Evolutionary conservation across 2,329 filamentous ascomycete species (phyloP), one percentile per base, ranked within the genome.

Genomic region (Fusarium austroafricanum): DNA sequence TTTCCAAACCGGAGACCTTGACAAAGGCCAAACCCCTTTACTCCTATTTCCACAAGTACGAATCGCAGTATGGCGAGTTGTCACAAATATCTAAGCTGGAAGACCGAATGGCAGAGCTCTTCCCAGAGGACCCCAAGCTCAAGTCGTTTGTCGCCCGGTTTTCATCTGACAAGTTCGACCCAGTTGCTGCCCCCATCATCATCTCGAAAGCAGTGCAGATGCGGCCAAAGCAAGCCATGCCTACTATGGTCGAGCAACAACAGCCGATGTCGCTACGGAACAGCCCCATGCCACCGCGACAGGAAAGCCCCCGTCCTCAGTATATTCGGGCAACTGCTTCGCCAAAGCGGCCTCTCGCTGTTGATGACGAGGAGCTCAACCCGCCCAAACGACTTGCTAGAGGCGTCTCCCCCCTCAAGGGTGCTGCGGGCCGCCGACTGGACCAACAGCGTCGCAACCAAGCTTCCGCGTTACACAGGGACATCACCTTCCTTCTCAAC

Each of bases 391-490:
- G 98, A 78, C 86, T 97, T 51, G 87, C 90, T 47, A 89, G 96
- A 43, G 94, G 91, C n/a, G 94, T 92, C 57, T 98, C 95, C 7
- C 96, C 96, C 0, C 85, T 98, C 37, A 99, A 98, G 77, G 93
- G 93, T 15, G 92, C 93, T 2, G 93, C 95, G 37, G 93, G 93
- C 26, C 90, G 94, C 56, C 90, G 94, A 35, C 84, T 96, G 21
- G 93, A 96, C 73, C 92, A 96, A 75, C 90, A 93, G 75, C 86
- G 88, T 51, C 84, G 89, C 7, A 88, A 86, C 71, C 87, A 87
- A 68, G 82, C 83, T 14, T 86, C 90, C 4, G 89, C 92, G 1
- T 85, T 97, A 37, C 93, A 95, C 28, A 88, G 92, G 39, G 86
- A 89, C 64, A 85, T 89, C 40, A 87, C 84, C 1, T 89, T 89